phyloP scores from a whole-genome alignment of 2,329 filamentous ascomycete genomes.

The Penicillium sp. region DNA sequence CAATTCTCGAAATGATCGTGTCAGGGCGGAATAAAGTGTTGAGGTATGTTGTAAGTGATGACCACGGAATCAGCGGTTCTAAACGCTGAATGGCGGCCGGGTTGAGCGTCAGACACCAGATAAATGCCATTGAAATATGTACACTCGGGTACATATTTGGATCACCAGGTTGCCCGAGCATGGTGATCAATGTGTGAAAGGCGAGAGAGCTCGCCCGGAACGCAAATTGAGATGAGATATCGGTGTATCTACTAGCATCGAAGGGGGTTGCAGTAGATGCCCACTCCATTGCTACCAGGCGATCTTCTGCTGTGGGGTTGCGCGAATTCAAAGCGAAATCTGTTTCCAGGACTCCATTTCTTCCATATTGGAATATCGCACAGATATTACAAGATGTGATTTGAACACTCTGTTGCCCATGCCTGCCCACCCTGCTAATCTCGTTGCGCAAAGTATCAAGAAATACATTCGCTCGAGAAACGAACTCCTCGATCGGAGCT shows the following conservation, averaged over 20 bases:
- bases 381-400: conserved; percentile 57
- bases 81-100: conserved; percentile 41
- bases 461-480: conserved; percentile 42
- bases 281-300: conserved; percentile 23
- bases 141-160: conserved; percentile 55
- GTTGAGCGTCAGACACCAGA: conserved; percentile 46
- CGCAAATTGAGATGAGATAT: conserved; percentile 27
- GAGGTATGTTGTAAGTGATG: conserved; percentile 50
- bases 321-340: conserved; percentile 27
- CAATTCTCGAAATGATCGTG: conserved; percentile 36
- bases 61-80: conserved; percentile 52
- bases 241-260: conserved; percentile 3
- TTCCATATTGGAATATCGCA: conserved; percentile 56
- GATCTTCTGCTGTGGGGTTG: conserved; percentile 12
- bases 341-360: conserved; percentile 31
- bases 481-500: conserved; percentile 39
- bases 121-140: conserved; percentile 55
- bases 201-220: conserved; percentile 43
- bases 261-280: conserved; percentile 1
- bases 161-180: conserved; percentile 50
- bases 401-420: conserved; percentile 54
- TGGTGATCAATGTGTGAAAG: conserved; percentile 44
- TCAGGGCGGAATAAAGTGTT: conserved; percentile 52
- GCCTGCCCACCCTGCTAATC: conserved; percentile 50
- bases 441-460: conserved; percentile 48